phyloP scores from a whole-genome alignment of 306 rosid species.

The Ochetophila trinervis region DNA sequence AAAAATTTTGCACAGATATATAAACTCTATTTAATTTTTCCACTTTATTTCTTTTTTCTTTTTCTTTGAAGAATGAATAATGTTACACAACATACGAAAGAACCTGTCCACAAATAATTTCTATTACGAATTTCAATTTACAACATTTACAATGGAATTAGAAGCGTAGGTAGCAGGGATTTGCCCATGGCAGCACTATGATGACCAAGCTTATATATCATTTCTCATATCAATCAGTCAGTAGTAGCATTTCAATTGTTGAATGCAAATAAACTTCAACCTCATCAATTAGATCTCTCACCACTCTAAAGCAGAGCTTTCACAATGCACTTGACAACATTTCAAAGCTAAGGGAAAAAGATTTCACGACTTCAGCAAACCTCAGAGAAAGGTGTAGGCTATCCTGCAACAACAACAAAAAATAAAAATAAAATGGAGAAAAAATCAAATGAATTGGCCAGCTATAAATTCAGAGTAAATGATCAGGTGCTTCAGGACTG shows the following conservation, averaged over 20 bases:
- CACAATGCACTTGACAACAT: constrained; percentile 37
- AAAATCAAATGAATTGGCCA: not conserved
- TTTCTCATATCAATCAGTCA: constrained; percentile 63
- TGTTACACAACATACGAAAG: constrained; percentile 50
- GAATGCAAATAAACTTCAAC: constrained; percentile 43
- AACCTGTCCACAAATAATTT: constrained; percentile 60
- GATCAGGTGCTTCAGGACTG: not conserved
- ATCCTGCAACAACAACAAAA: constrained; percentile 46
- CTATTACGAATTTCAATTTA: constrained; percentile 56
- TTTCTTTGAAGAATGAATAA: constrained; percentile 50
- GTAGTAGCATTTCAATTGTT: constrained; percentile 52
- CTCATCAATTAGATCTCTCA: constrained; percentile 38
- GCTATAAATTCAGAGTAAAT: not conserved
- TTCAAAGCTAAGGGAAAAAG: constrained; percentile 30
- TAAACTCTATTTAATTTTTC: constrained; percentile 23
- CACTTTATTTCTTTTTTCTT: constrained; percentile 26
- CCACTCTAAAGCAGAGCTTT: constrained; percentile 27
- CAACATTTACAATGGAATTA: constrained; percentile 71
- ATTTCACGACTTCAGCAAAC: constrained; percentile 10
- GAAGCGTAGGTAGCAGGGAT: constrained; percentile 38
- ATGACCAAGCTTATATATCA: constrained; percentile 42
- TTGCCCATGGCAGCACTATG: constrained; percentile 38
- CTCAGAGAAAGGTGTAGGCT: constrained; percentile 18
- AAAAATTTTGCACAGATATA: constrained; percentile 14
- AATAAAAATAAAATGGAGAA: not conserved